These are phyloP conservation scores for Trichosporon faecale DNA, from an alignment of 1,284 basidiomycete species.

Conservation along the genomic window DNA sequence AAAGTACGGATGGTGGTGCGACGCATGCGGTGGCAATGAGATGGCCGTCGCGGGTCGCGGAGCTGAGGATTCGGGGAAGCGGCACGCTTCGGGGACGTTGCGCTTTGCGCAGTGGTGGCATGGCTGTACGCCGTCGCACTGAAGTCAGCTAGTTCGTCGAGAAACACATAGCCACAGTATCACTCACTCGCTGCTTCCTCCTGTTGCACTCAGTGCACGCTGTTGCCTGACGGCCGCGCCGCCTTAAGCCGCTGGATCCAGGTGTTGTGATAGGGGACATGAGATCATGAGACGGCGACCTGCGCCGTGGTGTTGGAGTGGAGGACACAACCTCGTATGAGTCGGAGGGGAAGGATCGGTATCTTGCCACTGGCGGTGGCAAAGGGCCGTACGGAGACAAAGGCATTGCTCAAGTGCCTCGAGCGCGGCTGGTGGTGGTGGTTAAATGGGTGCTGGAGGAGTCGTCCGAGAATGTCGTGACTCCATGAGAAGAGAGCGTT, in stretches of 20 bases:
- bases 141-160: neutral
- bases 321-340: neutral
- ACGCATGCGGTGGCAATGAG: neutral
- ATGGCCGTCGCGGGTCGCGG: neutral
- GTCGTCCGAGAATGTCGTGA: neutral
- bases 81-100: constrained; percentile 23
- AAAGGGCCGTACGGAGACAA: constrained; percentile 1
- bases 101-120: constrained; percentile 32
- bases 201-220: constrained; percentile 34
- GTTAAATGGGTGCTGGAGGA: neutral
- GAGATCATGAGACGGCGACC: constrained; percentile 7
- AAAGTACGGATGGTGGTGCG: neutral
- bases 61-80: constrained; percentile 19
- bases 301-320: neutral
- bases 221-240: constrained; percentile 29
- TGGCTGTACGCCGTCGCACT: constrained; percentile 32
- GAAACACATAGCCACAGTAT: too few species aligned
- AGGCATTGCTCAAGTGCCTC: neutral
- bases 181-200: constrained; percentile 30
- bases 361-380: neutral
- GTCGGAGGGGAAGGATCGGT: constrained; percentile 3
- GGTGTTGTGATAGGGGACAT: constrained; percentile 12
- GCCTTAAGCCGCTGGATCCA: constrained; percentile 3
- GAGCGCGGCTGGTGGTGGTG: neutral
- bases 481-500: neutral